Conservation (phyloP, 2,329 filamentous ascomycete species). For the Epichloe typhina region DNA sequence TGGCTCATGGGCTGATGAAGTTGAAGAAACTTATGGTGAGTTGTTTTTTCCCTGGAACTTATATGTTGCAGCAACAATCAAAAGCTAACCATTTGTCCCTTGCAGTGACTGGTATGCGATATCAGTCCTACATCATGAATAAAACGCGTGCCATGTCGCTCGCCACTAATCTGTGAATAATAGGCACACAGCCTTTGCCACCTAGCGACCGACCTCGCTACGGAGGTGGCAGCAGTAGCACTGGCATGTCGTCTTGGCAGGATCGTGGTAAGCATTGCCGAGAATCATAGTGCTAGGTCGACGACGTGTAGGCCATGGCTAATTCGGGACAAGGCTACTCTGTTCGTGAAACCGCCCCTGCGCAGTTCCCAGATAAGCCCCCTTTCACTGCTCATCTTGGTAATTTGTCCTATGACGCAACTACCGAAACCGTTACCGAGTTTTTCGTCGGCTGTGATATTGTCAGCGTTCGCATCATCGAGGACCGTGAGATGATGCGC, state of each 20-base stretch:
- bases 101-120: constrained; percentile 23
- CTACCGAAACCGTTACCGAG: constrained; percentile 65
- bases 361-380: constrained; percentile 68
- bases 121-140: not conserved
- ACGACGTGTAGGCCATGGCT: constrained; percentile 5
- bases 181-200: constrained; percentile 46
- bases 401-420: constrained; percentile 92
- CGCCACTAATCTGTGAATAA: not conserved
- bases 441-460: constrained; percentile 80
- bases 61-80: constrained; percentile 1
- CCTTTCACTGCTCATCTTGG: constrained; percentile 93
- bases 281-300: not conserved
- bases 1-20: constrained; percentile 96
- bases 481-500: constrained; percentile 85
- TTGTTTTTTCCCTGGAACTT: constrained; percentile 12
- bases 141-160: not conserved
- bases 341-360: constrained; percentile 60
- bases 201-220: constrained; percentile 31
- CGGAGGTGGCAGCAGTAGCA: constrained; percentile 15
- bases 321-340: constrained; percentile 34
- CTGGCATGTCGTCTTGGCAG: constrained; percentile 25
- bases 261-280: constrained; percentile 27
- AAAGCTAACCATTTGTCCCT: constrained; percentile 14
- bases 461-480: constrained; percentile 86
- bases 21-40: constrained; percentile 79